A percentile compares a stretch with the other conserved stretches of the same genome.
phyloP scores from a whole-genome alignment of 1,284 basidiomycete species.

The Termitomyces sp. region DNA sequence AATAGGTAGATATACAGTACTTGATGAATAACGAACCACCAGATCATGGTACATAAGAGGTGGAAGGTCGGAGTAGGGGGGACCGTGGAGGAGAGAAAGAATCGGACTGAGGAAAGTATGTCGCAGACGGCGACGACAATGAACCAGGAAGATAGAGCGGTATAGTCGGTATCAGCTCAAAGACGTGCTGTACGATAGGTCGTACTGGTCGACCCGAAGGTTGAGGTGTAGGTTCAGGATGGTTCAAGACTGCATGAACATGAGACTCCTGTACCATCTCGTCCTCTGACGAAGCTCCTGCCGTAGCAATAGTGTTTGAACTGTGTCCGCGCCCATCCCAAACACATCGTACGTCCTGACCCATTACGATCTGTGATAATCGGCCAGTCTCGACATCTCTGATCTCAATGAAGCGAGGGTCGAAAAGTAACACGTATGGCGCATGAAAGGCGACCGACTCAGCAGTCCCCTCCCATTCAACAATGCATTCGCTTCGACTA shows the following conservation, averaged over 20 bases:
- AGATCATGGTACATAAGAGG: conserved; percentile 11
- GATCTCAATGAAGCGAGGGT: conserved; percentile 89
- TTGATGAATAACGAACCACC: not conserved
- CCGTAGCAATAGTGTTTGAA: conserved; percentile 53
- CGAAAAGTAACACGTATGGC: conserved; percentile 88
- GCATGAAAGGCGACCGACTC: conserved; percentile 85
- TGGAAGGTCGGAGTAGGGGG: conserved; percentile 30
- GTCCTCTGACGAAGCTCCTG: conserved; percentile 49
- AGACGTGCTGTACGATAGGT: conserved; percentile 68
- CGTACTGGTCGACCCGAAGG: conserved; percentile 30
- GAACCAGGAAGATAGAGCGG: conserved; percentile 52
- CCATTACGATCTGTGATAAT: conserved; percentile 86
- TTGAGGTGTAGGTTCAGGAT: conserved; percentile 37
- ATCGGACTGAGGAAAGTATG: conserved; percentile 48
- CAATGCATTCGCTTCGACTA: conserved; percentile 64
- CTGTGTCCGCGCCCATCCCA: conserved; percentile 77
- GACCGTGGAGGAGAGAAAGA: conserved; percentile 53
- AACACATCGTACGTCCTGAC: conserved; percentile 80
- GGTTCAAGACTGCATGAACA: conserved; percentile 72
- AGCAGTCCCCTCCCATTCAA: conserved; percentile 94
- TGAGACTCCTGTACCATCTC: conserved; percentile 63
- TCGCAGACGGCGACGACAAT: conserved; percentile 57
- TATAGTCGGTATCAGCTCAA: conserved; percentile 75
- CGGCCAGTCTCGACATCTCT: conserved; percentile 85
- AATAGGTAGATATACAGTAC: conserved; percentile 4